A percentile compares a stretch with the other conserved stretches of the same genome.
Evolutionary conservation across 805 yeast species (phyloP).

Genomic region (Cyberlindnera euphorbiiphila): DNA sequence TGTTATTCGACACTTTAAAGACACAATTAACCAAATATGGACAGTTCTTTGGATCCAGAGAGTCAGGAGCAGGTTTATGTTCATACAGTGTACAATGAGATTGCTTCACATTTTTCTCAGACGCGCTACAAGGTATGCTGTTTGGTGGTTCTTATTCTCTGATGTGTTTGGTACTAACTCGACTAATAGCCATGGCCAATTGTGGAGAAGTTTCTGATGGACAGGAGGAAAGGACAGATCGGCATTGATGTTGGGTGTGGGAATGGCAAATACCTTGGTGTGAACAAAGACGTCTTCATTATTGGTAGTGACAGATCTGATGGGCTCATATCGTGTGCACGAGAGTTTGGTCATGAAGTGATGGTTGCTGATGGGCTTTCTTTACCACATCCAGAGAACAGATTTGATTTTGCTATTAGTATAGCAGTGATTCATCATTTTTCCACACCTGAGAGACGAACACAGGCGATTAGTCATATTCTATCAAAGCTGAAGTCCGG

Average conservation of each 20-base stretch:
- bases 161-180: background rate
- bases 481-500: conserved; percentile 51
- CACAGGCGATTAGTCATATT: conserved; percentile 69
- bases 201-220: conserved; percentile 64
- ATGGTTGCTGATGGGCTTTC: conserved; percentile 78
- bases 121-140: conserved; percentile 65
- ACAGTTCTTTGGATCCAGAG: conserved; percentile 39
- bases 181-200: conserved; percentile 80
- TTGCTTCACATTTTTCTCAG: conserved; percentile 88
- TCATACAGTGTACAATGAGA: conserved; percentile 89
- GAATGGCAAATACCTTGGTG: conserved; percentile 83
- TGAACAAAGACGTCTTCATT: conserved; percentile 64
- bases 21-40: too few relatives aligned
- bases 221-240: conserved; percentile 48
- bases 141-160: too few relatives aligned
- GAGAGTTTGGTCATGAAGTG: conserved; percentile 46
- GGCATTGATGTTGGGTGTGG: conserved; percentile 98
- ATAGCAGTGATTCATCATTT: conserved; percentile 97
- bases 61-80: conserved; percentile 73
- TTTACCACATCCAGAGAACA: conserved; percentile 48
- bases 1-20: too few relatives aligned
- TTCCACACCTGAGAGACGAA: conserved; percentile 75
- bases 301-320: conserved; percentile 74
- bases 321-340: conserved; percentile 65
- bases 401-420: conserved; percentile 79